Conservation (phyloP, 2,329 filamentous ascomycete species). For the Penicillium sp. region DNA sequence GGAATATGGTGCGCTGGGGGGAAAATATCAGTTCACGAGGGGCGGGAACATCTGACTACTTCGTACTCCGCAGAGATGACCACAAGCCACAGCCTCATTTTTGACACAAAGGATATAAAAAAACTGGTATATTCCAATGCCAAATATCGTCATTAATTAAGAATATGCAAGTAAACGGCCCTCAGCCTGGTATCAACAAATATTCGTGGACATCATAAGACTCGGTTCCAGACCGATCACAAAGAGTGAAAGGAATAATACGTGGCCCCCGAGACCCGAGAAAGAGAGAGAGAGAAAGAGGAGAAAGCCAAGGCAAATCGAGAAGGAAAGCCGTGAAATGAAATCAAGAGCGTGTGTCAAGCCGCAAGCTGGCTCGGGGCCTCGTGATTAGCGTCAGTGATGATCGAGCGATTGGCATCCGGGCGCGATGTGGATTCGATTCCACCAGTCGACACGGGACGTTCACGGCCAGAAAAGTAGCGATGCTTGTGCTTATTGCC, state of each 20-base stretch:
- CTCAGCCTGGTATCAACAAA: conserved; percentile 9
- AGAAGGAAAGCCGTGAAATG: background rate
- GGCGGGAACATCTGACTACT: no score
- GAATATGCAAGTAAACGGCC: background rate
- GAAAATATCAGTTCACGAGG: no score
- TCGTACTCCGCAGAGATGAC: no score
- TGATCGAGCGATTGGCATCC: background rate
- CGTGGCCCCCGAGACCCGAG: background rate
- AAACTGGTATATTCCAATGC: no score
- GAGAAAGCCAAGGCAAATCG: background rate
- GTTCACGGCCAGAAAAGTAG: conserved; percentile 17
- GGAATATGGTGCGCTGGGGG: no score
- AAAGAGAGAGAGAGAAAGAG: background rate
- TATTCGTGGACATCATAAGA: conserved; percentile 21
- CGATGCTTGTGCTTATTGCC: conserved; percentile 21
- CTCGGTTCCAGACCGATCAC: conserved; percentile 20
- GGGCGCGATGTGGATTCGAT: background rate
- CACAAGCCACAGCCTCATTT: background rate
- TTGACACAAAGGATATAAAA: no score
- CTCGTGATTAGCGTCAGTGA: background rate
- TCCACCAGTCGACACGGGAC: conserved; percentile 16
- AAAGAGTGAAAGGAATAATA: background rate
- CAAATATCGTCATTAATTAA: conserved; percentile 1
- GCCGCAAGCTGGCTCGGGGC: background rate
- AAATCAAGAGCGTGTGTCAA: background rate